Conservation (phyloP, 179 eudicot genomes). For the Beta lomatogona region DNA sequence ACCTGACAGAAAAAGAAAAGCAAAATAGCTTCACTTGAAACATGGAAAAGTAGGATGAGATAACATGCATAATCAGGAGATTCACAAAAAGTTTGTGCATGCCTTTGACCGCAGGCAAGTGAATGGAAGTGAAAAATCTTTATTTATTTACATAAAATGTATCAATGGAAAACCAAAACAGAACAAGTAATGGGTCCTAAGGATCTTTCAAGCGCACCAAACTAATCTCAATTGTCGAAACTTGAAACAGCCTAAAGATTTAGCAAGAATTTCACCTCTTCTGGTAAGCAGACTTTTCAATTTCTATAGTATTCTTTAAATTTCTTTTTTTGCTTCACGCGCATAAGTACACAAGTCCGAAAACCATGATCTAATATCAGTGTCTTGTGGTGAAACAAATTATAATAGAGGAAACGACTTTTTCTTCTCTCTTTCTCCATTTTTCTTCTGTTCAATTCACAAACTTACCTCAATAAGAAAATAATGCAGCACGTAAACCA, state of each 20-base stretch:
- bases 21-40: background rate
- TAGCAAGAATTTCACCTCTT: background rate
- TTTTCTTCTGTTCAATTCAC: background rate
- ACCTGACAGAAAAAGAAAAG: slow-evolving; percentile 27
- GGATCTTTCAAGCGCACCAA: background rate
- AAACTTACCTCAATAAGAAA: background rate
- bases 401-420: background rate
- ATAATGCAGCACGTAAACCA: background rate
- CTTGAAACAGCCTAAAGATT: background rate
- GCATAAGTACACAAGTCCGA: background rate
- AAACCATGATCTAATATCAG: background rate
- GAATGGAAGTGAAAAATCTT: background rate
- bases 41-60: background rate
- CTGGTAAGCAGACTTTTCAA: background rate
- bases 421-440: background rate
- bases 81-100: background rate
- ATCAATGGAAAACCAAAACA: background rate
- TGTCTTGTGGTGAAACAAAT: background rate
- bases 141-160: background rate
- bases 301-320: background rate
- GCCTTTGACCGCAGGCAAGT: background rate
- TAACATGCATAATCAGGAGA: background rate
- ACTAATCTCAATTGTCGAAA: background rate
- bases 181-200: background rate
- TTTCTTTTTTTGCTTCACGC: background rate